These are phyloP conservation scores for Psidium guajava DNA, from an alignment of 345 rosid genomes.

Conservation along the genomic window DNA sequence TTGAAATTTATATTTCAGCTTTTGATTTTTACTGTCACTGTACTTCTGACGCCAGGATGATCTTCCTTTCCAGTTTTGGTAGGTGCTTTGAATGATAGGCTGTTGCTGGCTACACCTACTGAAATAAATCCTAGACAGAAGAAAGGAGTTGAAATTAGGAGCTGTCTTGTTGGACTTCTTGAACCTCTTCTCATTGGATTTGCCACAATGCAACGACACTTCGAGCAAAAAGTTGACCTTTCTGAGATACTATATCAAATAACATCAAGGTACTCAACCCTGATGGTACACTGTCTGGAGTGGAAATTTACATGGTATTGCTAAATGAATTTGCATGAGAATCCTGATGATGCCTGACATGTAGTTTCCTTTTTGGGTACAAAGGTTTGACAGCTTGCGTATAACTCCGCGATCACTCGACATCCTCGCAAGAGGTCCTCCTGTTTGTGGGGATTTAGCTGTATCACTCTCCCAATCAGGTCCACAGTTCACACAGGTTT, in stretches of 20 bases:
- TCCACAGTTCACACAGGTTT: conserved; percentile 95
- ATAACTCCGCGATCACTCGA: conserved; percentile 93
- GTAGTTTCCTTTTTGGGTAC: conserved; percentile 7
- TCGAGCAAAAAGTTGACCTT: conserved; percentile 89
- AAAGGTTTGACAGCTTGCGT: conserved; percentile 91
- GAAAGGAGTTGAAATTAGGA: conserved; percentile 74
- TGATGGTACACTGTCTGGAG: not conserved
- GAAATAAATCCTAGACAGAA: conserved; percentile 86
- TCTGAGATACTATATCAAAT: conserved; percentile 89
- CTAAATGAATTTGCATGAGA: not conserved
- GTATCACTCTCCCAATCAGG: conserved; percentile 93
- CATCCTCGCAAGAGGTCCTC: conserved; percentile 82
- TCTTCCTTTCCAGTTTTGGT: conserved; percentile 49
- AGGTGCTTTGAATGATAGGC: conserved; percentile 89
- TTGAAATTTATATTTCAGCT: not conserved
- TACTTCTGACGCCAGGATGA: conserved; percentile 7
- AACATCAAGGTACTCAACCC: conserved; percentile 57
- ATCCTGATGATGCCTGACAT: conserved; percentile 6
- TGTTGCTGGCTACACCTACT: conserved; percentile 73
- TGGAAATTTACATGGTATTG: not conserved
- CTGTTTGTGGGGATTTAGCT: conserved; percentile 96
- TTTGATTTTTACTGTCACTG: not conserved
- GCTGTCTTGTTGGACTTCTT: conserved; percentile 92
- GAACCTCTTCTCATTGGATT: conserved; percentile 99
- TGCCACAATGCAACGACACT: conserved; percentile 91